Conservation (phyloP, 2,329 filamentous ascomycete genomes). For the Colletotrichum sp. region DNA sequence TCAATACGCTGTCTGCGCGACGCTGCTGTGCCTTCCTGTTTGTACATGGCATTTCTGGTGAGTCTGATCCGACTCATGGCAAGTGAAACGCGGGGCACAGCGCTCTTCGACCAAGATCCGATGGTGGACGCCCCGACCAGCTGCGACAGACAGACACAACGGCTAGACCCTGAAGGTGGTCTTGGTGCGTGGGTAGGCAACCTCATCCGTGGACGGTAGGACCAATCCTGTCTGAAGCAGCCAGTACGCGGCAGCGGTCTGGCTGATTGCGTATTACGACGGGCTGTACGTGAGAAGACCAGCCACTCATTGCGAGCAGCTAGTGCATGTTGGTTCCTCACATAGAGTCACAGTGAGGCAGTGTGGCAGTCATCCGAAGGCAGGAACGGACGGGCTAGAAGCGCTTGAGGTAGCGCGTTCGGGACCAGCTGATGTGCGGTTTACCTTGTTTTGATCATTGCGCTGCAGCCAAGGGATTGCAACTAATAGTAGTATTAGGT, state of each 20-base stretch:
- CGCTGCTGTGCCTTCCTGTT: background rate
- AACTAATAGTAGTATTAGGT: background rate
- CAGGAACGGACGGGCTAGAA: background rate
- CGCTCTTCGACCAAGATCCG: background rate
- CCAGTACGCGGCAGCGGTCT: background rate
- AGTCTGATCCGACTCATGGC: background rate
- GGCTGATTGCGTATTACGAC: background rate
- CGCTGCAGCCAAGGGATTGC: background rate
- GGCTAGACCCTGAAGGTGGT: background rate
- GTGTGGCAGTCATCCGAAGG: background rate
- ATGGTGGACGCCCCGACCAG: background rate
- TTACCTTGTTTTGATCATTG: background rate
- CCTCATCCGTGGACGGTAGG: background rate
- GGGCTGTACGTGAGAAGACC: background rate
- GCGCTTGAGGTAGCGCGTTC: background rate
- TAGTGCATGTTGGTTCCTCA: background rate
- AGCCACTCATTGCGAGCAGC: background rate
- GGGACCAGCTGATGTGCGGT: background rate
- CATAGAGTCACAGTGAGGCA: background rate
- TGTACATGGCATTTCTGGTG: background rate
- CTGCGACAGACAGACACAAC: background rate
- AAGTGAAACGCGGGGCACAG: conserved; percentile 8
- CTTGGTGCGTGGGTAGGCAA: background rate
- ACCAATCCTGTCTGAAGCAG: background rate
- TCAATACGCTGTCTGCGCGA: background rate